Evolutionary conservation across 495 filamentous ascomycete species (phyloP).

Genomic region (Glarea lozoyensis): DNA sequence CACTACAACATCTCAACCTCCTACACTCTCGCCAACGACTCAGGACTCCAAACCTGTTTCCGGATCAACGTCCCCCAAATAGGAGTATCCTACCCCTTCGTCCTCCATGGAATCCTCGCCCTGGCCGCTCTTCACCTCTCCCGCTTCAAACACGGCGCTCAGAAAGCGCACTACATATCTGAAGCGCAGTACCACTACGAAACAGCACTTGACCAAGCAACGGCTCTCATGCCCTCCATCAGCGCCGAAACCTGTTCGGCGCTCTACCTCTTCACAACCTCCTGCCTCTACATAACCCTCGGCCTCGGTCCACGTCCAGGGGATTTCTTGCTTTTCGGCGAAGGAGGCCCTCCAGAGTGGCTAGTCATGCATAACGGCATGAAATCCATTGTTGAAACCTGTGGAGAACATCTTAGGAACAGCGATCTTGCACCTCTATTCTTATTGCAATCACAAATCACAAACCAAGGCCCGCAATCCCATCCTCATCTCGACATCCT

Average conservation of each 20-base stretch:
- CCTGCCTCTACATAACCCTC: conserved; percentile 37
- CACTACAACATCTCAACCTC: conserved; percentile 31
- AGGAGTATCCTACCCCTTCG: conserved; percentile 37
- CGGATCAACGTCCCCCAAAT: conserved; percentile 34
- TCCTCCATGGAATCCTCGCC: conserved; percentile 44
- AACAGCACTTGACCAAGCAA: conserved; percentile 34
- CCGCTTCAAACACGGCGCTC: conserved; percentile 11
- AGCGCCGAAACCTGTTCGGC: conserved; percentile 37
- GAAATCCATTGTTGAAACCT: conserved; percentile 24
- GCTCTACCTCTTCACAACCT: conserved; percentile 39
- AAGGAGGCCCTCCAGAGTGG: conserved; percentile 29
- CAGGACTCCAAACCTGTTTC: conserved; percentile 27
- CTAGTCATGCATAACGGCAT: conserved; percentile 28
- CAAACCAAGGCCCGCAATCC: neutral
- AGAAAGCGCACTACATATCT: conserved; percentile 32
- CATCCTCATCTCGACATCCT: conserved; percentile 6
- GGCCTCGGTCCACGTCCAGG: conserved; percentile 31
- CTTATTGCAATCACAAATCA: conserved; percentile 15
- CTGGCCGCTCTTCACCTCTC: neutral
- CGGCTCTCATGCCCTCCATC: conserved; percentile 35
- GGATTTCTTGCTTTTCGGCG: conserved; percentile 28
- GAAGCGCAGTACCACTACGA: conserved; percentile 40
- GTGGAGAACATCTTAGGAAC: conserved; percentile 14
- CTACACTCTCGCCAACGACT: conserved; percentile 27
- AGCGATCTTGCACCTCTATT: conserved; percentile 23